Conservation (phyloP, 352 stramenopile species). For the Phytophthora vignae region DNA sequence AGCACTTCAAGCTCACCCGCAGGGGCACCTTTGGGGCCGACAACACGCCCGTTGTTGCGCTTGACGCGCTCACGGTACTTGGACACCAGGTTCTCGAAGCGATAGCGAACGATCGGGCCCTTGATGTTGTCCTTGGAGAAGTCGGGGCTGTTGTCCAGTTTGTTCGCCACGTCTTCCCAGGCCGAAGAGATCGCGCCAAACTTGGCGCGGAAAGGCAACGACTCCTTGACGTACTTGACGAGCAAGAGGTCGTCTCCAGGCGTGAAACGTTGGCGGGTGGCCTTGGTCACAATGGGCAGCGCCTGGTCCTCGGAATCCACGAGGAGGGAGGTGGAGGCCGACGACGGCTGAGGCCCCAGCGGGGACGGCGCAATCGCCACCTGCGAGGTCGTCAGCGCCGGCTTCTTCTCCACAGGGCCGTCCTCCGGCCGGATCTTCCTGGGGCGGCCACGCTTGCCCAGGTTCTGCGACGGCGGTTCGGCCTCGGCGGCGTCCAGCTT, state of each 20-base stretch:
- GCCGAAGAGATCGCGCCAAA: conserved; percentile 42
- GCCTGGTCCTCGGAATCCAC: conserved; percentile 33
- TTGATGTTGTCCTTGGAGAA: conserved; percentile 47
- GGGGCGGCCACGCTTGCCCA: conserved; percentile 44
- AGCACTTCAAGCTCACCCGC: conserved; percentile 44
- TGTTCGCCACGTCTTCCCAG: conserved; percentile 44
- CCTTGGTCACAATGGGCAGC: conserved; percentile 21
- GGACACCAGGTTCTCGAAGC: conserved; percentile 42
- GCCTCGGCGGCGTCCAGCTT: conserved; percentile 40
- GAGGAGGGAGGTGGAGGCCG: conserved; percentile 28
- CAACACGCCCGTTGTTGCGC: conserved; percentile 39
- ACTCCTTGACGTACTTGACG: conserved; percentile 35
- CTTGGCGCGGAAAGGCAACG: conserved; percentile 44
- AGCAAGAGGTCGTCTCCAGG: conserved; percentile 42
- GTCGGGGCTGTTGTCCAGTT: conserved; percentile 28
- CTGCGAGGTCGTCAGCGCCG: neutral
- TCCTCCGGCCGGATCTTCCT: conserved; percentile 30
- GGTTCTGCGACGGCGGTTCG: conserved; percentile 22
- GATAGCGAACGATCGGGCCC: conserved; percentile 44
- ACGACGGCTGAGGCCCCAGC: conserved; percentile 22
- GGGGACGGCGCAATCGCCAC: conserved; percentile 33
- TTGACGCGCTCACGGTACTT: conserved; percentile 48
- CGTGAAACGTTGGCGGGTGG: conserved; percentile 41
- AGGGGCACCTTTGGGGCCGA: conserved; percentile 32
- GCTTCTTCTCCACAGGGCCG: conserved; percentile 19